Conservation (phyloP, 805 yeast genomes). For the Candida easanensis region DNA sequence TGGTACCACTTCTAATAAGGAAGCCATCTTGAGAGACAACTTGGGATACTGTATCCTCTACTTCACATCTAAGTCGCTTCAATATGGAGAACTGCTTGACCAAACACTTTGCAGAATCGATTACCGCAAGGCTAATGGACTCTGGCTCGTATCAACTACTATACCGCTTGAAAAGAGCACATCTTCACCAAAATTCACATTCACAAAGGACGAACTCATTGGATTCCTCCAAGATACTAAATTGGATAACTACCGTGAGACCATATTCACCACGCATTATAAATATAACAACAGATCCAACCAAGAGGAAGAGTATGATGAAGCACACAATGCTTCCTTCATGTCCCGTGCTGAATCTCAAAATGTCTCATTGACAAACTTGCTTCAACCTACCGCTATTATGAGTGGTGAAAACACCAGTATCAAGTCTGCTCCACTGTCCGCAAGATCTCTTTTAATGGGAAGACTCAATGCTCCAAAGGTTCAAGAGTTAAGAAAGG, state of each 20-base stretch:
- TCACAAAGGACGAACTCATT: constrained; percentile 13
- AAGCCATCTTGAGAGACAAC: constrained; percentile 20
- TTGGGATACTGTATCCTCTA: constrained; percentile 19
- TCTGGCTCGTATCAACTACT: constrained; percentile 20
- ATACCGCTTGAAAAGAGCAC: constrained; percentile 16
- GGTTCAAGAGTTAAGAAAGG: constrained; percentile 26
- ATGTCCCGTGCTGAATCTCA: constrained; percentile 20
- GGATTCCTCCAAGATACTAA: constrained; percentile 5
- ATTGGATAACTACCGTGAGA: constrained; percentile 17
- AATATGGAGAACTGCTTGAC: constrained; percentile 11
- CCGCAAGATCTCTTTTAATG: constrained; percentile 26
- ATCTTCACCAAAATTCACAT: constrained; percentile 3
- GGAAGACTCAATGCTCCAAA: constrained; percentile 25
- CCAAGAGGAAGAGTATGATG: constrained; percentile 2
- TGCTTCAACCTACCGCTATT: constrained; percentile 15
- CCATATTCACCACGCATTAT: constrained; percentile 22
- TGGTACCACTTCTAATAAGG: not conserved
- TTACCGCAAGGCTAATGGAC: constrained; percentile 16
- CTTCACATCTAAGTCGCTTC: constrained; percentile 12
- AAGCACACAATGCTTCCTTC: constrained; percentile 13
- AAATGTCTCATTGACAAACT: constrained; percentile 18
- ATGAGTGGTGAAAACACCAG: constrained; percentile 19
- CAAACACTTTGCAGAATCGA: constrained; percentile 20
- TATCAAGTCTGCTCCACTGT: constrained; percentile 27
- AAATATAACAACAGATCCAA: constrained; percentile 12